Conservation (phyloP, 495 filamentous ascomycete species). For the Sordaria brevicollis region DNA sequence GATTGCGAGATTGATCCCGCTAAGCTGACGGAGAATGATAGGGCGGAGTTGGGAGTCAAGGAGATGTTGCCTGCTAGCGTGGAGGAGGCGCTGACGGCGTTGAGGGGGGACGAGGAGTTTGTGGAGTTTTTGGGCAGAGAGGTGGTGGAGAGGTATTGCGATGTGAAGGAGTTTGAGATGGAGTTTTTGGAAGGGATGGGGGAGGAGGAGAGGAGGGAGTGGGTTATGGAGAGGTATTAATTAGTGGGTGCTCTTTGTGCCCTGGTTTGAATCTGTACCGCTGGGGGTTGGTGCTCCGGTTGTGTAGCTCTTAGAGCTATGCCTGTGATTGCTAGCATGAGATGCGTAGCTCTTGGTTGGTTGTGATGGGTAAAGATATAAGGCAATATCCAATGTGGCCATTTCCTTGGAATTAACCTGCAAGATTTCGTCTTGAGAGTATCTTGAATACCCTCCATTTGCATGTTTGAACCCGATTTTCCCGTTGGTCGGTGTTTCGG, state of each 20-base stretch:
- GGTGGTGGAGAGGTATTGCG: constrained; percentile 48
- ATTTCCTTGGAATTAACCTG: too few species aligned
- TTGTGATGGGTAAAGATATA: too few species aligned
- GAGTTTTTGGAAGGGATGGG: constrained; percentile 34
- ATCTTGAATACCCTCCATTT: too few species aligned
- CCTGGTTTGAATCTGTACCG: background rate
- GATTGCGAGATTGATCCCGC: constrained; percentile 52
- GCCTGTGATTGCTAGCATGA: too few species aligned
- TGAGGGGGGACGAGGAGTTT: constrained; percentile 37
- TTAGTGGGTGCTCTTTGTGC: background rate
- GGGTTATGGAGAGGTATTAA: constrained; percentile 54
- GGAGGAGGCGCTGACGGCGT: constrained; percentile 38
- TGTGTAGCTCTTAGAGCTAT: background rate
- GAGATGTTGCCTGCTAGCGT: constrained; percentile 43
- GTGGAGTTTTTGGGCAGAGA: constrained; percentile 37
- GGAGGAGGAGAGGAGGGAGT: constrained; percentile 35
- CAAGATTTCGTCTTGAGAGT: too few species aligned
- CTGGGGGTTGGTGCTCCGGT: too few species aligned
- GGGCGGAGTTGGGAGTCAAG: constrained; percentile 42
- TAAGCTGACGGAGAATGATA: constrained; percentile 35
- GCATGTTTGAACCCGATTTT: too few species aligned
- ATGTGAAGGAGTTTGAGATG: constrained; percentile 48
- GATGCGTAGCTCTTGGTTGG: too few species aligned
- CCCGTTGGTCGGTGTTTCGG: too few species aligned
- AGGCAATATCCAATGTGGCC: too few species aligned